phyloP scores from a whole-genome alignment of 176 grass and related monocot genomes.

The Bolboschoenus planiculmis region DNA sequence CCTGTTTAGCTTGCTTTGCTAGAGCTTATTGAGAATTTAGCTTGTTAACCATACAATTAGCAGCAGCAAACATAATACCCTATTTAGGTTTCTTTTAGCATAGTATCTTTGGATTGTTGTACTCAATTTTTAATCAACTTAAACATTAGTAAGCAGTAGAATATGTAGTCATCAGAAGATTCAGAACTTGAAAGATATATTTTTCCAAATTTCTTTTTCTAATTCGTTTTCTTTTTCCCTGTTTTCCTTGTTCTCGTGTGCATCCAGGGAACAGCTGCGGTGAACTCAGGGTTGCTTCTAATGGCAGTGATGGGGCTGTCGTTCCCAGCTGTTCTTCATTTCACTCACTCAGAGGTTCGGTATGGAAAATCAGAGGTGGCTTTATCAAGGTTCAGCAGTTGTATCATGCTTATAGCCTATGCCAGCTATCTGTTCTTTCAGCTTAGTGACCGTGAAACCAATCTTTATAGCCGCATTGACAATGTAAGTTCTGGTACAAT shows the following conservation, averaged over 20 bases:
- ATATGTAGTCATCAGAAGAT: background rate
- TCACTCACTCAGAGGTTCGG: slow-evolving; percentile 52
- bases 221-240: background rate
- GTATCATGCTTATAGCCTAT: slow-evolving; percentile 81
- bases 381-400: slow-evolving; percentile 76
- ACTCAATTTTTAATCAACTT: background rate
- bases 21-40: background rate
- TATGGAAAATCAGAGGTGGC: slow-evolving; percentile 42
- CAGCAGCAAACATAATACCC: background rate
- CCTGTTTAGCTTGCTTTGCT: background rate
- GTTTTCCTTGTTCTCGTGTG: background rate
- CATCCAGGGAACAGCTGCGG: slow-evolving; percentile 42
- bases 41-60: background rate
- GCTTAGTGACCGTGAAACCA: slow-evolving; percentile 44
- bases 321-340: slow-evolving; percentile 74
- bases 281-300: slow-evolving; percentile 68
- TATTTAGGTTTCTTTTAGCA: background rate
- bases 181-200: background rate
- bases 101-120: background rate
- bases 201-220: background rate
- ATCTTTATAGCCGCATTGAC: slow-evolving; percentile 38
- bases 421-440: slow-evolving; percentile 69
- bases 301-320: slow-evolving; percentile 79
- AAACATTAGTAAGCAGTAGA: background rate
- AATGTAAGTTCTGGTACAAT: slow-evolving; percentile 40